These are phyloP conservation scores for Fusarium odoratissimum DNA, from an alignment of 2,329 filamentous ascomycete species.

Conservation along the genomic window DNA sequence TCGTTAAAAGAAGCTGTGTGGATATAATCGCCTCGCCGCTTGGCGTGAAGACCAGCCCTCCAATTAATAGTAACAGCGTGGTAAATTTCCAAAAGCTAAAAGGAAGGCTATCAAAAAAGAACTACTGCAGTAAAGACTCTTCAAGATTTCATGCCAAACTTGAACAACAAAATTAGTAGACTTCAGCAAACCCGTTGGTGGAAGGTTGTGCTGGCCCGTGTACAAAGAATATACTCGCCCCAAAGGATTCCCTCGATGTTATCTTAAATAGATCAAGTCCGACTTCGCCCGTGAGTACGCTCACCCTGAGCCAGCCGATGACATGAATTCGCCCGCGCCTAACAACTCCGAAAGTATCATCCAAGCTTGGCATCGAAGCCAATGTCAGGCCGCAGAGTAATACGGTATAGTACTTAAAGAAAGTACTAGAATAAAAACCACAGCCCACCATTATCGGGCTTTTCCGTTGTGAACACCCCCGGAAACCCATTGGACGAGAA, in stretches of 20 bases:
- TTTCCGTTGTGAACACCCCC: no score
- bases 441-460: no score
- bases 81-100: rapidly evolving
- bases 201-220: neutral
- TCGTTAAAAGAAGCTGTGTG: neutral
- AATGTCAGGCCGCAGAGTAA: no score
- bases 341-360: no score
- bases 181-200: neutral
- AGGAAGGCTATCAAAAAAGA: rapidly evolving
- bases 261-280: no score
- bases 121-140: rapidly evolving
- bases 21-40: neutral
- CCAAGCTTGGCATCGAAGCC: no score
- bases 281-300: no score
- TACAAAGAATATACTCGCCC: neutral
- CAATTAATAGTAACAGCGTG: neutral
- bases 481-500: no score
- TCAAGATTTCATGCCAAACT: neutral
- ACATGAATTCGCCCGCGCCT: no score
- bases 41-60: neutral
- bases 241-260: neutral
- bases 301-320: no score
- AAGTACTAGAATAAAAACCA: no score
- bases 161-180: neutral
- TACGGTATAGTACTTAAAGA: no score